Conservation (phyloP, 2,329 filamentous ascomycete species). For the Epichloe aotearoae region DNA sequence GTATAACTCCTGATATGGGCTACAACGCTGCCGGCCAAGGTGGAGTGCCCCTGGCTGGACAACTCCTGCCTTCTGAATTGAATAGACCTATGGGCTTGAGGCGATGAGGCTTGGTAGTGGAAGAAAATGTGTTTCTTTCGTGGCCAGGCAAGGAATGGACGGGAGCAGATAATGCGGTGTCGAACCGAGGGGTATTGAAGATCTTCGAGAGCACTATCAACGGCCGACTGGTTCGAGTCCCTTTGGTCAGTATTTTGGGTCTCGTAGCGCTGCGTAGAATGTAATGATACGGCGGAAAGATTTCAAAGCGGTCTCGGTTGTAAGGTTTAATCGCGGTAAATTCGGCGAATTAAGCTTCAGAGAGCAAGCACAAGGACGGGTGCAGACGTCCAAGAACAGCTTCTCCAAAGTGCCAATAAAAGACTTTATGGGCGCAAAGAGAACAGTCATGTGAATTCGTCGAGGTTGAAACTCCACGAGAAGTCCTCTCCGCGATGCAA, state of each 20-base stretch:
- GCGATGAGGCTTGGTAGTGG: not conserved
- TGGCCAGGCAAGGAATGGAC: not conserved
- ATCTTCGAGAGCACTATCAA: not conserved
- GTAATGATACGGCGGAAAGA: not conserved
- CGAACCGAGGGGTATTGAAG: not conserved
- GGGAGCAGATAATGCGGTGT: not conserved
- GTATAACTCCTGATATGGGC: slow-evolving; percentile 24
- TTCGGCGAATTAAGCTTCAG: slow-evolving; percentile 6
- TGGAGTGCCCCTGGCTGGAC: slow-evolving; percentile 21
- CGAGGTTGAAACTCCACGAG: not conserved
- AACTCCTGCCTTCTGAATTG: slow-evolving; percentile 12
- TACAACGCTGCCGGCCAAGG: slow-evolving; percentile 24
- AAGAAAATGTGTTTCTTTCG: not conserved
- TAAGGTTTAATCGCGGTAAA: not conserved
- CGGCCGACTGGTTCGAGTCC: not conserved
- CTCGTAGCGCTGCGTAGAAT: not conserved
- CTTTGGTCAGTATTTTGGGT: not conserved
- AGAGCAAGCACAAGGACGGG: slow-evolving; percentile 20
- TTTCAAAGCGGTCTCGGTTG: slow-evolving; percentile 1
- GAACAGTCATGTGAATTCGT: too few relatives aligned
- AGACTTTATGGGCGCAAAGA: not conserved
- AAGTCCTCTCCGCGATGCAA: not conserved
- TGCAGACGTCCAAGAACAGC: slow-evolving; percentile 28
- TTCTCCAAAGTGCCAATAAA: slow-evolving; percentile 8
- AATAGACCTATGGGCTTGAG: not conserved